Percentiles rank a stretch among this genome's conserved stretches.
Evolutionary conservation across 768 basidiomycete species (phyloP).

Genomic region (Pulveroboletus sp.): DNA sequence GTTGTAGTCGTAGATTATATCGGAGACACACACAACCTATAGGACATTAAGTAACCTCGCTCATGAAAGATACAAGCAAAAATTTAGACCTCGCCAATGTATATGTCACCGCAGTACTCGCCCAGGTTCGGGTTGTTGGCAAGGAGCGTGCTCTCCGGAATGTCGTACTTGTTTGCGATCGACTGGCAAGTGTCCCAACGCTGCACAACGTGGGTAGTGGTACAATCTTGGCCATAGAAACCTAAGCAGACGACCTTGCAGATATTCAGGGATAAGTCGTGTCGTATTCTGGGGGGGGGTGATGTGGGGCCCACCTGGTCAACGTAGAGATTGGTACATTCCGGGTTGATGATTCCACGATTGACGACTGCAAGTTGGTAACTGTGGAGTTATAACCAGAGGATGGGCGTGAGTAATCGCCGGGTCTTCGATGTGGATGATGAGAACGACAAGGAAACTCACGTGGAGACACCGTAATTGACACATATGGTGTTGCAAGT

Average conservation of each 20-base stretch:
- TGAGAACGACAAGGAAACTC: conserved; percentile 18
- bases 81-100: conserved; percentile 52
- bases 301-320: conserved; percentile 39
- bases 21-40: conserved; percentile 28
- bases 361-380: conserved; percentile 61
- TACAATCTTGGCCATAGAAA: conserved; percentile 54
- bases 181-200: conserved; percentile 47
- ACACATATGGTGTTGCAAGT: conserved; percentile 68
- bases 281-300: background rate
- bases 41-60: background rate
- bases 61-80: background rate
- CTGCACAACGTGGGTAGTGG: conserved; percentile 43
- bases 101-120: conserved; percentile 56
- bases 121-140: conserved; percentile 65
- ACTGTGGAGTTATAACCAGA: too few relatives aligned
- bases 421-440: background rate
- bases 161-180: conserved; percentile 41
- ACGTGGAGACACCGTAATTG: conserved; percentile 61
- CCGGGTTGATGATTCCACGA: conserved; percentile 43
- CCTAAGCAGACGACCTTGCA: conserved; percentile 50
- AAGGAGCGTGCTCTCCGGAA: conserved; percentile 45
- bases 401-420: too few relatives aligned
- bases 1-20: conserved; percentile 23
- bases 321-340: conserved; percentile 54
- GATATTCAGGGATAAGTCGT: background rate